Evolutionary conservation across 169 alveolate genomes (phyloP).

Genomic region (Plasmodium vinckei): DNA sequence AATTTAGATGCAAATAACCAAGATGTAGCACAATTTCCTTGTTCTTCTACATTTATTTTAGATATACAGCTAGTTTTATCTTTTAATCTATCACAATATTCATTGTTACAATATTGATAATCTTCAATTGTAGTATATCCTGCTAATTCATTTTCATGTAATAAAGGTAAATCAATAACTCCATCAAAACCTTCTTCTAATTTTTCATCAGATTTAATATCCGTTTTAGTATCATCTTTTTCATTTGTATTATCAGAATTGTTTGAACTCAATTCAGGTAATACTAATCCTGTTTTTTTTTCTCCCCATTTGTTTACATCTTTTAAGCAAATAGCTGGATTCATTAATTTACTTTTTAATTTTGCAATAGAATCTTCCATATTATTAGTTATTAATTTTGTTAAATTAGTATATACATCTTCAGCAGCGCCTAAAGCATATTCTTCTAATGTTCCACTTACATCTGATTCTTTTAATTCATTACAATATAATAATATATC

Average conservation of each 20-base stretch:
- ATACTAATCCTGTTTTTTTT: conserved; percentile 4
- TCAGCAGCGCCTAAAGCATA: not conserved
- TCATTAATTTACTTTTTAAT: conserved; percentile 5
- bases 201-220: not conserved
- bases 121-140: not conserved
- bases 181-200: not conserved
- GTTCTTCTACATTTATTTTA: conserved; percentile 15
- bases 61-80: conserved; percentile 8
- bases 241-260: not conserved
- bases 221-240: not conserved
- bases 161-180: not conserved
- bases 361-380: not conserved
- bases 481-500: conserved; percentile 8
- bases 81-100: conserved; percentile 21
- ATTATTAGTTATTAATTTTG: not conserved
- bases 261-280: not conserved
- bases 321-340: conserved; percentile 20
- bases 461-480: not conserved
- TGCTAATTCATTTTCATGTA: not conserved
- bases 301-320: conserved; percentile 13
- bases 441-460: conserved; percentile 10
- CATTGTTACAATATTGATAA: conserved; percentile 15
- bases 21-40: conserved; percentile 56
- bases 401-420: not conserved
- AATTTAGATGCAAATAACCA: conserved; percentile 74